phyloP scores from a whole-genome alignment of 805 yeast genomes.

The Kuraishia floccosa region DNA sequence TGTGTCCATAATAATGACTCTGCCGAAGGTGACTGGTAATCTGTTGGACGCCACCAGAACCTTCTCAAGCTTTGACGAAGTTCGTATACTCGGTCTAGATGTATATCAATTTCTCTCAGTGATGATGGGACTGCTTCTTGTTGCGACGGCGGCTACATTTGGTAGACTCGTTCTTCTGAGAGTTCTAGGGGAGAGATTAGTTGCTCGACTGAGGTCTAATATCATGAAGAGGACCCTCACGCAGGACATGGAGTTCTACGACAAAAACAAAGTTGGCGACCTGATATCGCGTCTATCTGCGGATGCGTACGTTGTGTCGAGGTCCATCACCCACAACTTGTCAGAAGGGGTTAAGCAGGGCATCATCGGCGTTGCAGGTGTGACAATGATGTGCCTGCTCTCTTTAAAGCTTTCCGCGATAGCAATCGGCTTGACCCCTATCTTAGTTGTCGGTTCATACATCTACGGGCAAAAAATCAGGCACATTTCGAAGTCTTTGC shows the following conservation, averaged over 20 bases:
- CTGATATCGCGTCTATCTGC: slow-evolving; percentile 77
- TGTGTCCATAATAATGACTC: slow-evolving; percentile 37
- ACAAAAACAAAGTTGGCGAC: slow-evolving; percentile 87
- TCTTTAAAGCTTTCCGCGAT: slow-evolving; percentile 71
- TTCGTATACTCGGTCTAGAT: slow-evolving; percentile 43
- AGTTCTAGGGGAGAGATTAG: slow-evolving; percentile 77
- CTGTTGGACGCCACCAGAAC: slow-evolving; percentile 37
- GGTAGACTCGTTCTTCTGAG: slow-evolving; percentile 69
- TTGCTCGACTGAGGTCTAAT: slow-evolving; percentile 70
- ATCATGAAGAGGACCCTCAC: slow-evolving; percentile 67
- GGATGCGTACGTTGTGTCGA: slow-evolving; percentile 83
- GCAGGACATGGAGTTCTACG: slow-evolving; percentile 87
- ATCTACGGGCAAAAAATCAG: slow-evolving; percentile 77
- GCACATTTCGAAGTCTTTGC: slow-evolving; percentile 63
- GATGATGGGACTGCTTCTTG: slow-evolving; percentile 48
- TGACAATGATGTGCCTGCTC: slow-evolving; percentile 84
- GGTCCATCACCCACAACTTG: slow-evolving; percentile 77
- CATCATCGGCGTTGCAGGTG: slow-evolving; percentile 72
- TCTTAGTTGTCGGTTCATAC: slow-evolving; percentile 69
- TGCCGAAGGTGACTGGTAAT: slow-evolving; percentile 46
- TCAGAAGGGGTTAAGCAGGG: slow-evolving; percentile 84
- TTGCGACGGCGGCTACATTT: slow-evolving; percentile 73
- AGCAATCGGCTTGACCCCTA: slow-evolving; percentile 75
- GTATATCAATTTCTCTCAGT: slow-evolving; percentile 49
- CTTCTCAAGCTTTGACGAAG: slow-evolving; percentile 11